Evolutionary conservation across 2,329 filamentous ascomycete species (phyloP).

Genomic region (Phaeosphaeria sp.): DNA sequence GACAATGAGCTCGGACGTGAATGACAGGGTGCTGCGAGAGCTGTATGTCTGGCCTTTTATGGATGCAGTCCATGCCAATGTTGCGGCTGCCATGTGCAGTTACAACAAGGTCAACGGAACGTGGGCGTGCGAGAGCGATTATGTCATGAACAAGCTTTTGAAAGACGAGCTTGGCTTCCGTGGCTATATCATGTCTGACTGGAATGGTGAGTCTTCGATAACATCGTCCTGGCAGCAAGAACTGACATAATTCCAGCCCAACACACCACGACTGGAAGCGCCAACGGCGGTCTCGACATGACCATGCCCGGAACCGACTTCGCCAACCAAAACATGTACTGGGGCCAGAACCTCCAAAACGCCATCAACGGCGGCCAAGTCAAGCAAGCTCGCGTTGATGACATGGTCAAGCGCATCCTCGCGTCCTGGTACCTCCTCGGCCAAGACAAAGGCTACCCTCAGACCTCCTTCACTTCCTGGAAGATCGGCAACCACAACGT

Average conservation of each 20-base stretch:
- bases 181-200: conserved; percentile 56
- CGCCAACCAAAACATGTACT: conserved; percentile 55
- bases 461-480: conserved; percentile 56
- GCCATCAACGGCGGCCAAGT: conserved; percentile 60
- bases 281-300: conserved; percentile 60
- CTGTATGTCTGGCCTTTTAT: conserved; percentile 81
- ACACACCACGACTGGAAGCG: conserved; percentile 52
- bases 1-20: conserved; percentile 63
- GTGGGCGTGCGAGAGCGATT: conserved; percentile 59
- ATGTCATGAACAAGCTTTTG: conserved; percentile 57
- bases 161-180: conserved; percentile 61
- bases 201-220: conserved; percentile 34
- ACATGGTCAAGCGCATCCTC: conserved; percentile 55
- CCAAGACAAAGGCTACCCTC: conserved; percentile 55
- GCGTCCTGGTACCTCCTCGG: conserved; percentile 58
- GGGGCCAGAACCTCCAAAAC: conserved; percentile 61
- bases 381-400: conserved; percentile 48
- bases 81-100: conserved; percentile 59
- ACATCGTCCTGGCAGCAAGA: background rate
- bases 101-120: conserved; percentile 56
- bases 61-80: conserved; percentile 72
- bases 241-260: conserved; percentile 41
- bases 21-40: conserved; percentile 78
- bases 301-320: conserved; percentile 61
- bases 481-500: conserved; percentile 49